A percentile compares a stretch with the other conserved stretches of the same genome.
These are phyloP conservation scores for Sesbania bispinosa DNA, from an alignment of 306 rosid genomes.

Conservation along the genomic window DNA sequence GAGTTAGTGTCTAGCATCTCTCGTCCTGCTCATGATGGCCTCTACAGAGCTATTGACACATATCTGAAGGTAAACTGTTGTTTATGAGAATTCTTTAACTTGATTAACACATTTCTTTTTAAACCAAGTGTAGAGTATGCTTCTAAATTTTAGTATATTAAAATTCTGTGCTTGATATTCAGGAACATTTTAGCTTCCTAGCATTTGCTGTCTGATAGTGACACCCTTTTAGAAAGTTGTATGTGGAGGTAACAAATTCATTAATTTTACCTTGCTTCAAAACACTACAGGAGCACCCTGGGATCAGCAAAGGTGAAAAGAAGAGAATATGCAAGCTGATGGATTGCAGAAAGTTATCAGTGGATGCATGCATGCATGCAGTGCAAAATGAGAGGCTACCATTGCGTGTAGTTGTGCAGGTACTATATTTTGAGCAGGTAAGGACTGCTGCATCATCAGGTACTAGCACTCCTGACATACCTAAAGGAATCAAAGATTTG, in stretches of 20 bases:
- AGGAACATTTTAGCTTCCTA: neutral
- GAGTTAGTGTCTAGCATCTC: slow-evolving; percentile 64
- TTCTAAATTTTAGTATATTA: neutral
- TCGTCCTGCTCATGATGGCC: slow-evolving; percentile 83
- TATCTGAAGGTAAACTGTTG: slow-evolving; percentile 77
- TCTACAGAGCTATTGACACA: slow-evolving; percentile 89
- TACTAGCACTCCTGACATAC: slow-evolving; percentile 88
- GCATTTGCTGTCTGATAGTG: neutral
- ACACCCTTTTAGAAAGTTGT: neutral
- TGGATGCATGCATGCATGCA: slow-evolving; percentile 87
- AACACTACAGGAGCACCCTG: slow-evolving; percentile 71
- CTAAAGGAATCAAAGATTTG: slow-evolving; percentile 66
- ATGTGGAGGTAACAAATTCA: neutral
- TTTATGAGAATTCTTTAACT: neutral
- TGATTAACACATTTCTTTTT: neutral
- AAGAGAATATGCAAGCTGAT: slow-evolving; percentile 90
- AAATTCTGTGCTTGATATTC: neutral
- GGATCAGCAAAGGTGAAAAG: slow-evolving; percentile 78
- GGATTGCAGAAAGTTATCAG: slow-evolving; percentile 89
- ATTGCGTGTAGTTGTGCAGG: slow-evolving; percentile 87
- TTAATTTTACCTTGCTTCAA: slow-evolving; percentile 10
- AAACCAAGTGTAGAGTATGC: neutral
- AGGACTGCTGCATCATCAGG: slow-evolving; percentile 78
- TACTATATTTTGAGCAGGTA: slow-evolving; percentile 90
- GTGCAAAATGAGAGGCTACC: slow-evolving; percentile 98